Conservation (phyloP, 352 stramenopile genomes). For the Chrysophaeum taylorii region DNA sequence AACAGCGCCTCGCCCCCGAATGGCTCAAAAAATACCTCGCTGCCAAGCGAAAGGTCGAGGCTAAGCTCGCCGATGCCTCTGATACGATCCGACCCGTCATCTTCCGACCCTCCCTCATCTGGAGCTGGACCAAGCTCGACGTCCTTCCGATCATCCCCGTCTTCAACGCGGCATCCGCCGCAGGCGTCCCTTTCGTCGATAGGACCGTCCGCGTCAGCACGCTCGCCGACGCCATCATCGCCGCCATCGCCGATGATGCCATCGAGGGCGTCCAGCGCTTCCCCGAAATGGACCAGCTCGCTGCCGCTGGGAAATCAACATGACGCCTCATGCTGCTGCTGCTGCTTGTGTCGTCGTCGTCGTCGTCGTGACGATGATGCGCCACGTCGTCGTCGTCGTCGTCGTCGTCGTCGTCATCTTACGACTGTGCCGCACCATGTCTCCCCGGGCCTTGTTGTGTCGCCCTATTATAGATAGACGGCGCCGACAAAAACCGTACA, state of each 20-base stretch:
- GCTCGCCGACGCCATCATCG: conserved; percentile 48
- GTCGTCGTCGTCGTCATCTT: no score
- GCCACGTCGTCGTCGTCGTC: no score
- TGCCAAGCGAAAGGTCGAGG: conserved; percentile 47
- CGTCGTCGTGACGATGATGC: no score
- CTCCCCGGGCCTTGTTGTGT: no score
- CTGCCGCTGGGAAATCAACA: no score
- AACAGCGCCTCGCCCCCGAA: conserved; percentile 41
- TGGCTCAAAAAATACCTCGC: conserved; percentile 48
- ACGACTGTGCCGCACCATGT: no score
- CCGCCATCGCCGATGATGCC: conserved; percentile 29
- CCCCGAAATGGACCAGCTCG: conserved; percentile 36
- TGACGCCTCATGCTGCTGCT: no score
- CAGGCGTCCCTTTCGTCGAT: conserved; percentile 56
- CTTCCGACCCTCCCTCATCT: conserved; percentile 48
- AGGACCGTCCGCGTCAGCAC: conserved; percentile 45
- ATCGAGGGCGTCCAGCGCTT: conserved; percentile 40
- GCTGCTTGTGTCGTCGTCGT: no score
- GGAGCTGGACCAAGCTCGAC: conserved; percentile 46
- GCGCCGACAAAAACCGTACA: no score
- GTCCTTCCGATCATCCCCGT: conserved; percentile 39
- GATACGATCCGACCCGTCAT: conserved; percentile 38
- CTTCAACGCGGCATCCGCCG: conserved; percentile 41
- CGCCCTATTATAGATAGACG: no score
- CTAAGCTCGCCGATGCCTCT: conserved; percentile 24